Base-by-base conservation (phyloP, 192 early-diverging fungal genomes). In the Entomortierella parvispora region DNA sequence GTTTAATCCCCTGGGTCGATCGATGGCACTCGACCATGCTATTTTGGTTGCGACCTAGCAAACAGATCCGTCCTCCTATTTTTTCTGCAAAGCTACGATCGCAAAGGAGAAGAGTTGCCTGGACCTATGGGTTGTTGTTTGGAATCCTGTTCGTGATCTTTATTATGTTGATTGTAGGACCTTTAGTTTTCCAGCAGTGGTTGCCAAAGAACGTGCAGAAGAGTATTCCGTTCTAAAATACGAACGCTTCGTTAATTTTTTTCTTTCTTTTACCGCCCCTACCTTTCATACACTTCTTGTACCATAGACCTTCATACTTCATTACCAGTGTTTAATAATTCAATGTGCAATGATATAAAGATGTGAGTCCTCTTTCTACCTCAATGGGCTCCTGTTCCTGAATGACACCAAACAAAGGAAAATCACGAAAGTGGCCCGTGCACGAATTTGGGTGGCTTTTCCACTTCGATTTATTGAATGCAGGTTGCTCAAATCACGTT, bases 41-140 rank as follows among this genome's bases (percentile, higher is more conserved):
- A 47, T 94, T 94, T 68, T 94, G 93, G 93, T 71, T 93, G 64
- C 87, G 91, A 25, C 93, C 93, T 8, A 90, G 87, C 79, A 85
- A 92, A 51, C 92, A 94, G 77, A 91, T 93, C 71, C 86, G 88
- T 15, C 79, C 84, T 33, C 93, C 92, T 5, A 92, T 93, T 61
- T 90, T 86, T 72, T 90, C 91, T 60, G 83, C 86, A 52, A 90
- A 89, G 71, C 76, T 90, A 65, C 75, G 84, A 60, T 80, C 83
- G 48, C 83, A 88, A 55, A 84, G 93, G 23, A 82, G 86, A 37
- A 81, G 83, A 26, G 85, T 90, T 26, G 87, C 90, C 7, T 89
- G 92, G 66, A 63, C 71, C 11, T 94, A 92, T 59, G 92, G 93
- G 8, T 65, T 89, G 11, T 70, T 94, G 62, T 94, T 94, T 74